phyloP scores from a whole-genome alignment of 352 stramenopile species.

The Pythium rhizo-oryzae region DNA sequence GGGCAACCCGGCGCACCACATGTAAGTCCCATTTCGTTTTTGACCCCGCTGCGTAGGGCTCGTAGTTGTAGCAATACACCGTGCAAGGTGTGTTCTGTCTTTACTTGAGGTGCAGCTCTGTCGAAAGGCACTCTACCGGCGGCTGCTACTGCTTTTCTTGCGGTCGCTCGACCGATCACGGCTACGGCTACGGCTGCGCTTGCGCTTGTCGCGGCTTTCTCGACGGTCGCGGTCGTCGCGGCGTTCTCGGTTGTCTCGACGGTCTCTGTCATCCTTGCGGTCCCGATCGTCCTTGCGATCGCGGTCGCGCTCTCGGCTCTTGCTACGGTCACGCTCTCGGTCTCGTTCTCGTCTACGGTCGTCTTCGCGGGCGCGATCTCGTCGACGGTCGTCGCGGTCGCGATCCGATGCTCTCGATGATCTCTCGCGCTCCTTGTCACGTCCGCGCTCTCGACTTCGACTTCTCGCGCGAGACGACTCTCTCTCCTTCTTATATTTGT shows the following conservation, averaged over 20 bases:
- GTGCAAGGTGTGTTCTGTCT: background rate
- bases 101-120: background rate
- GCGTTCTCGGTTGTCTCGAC: slow-evolving; percentile 8
- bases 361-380: slow-evolving; percentile 22
- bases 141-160: slow-evolving; percentile 21
- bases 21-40: slow-evolving; percentile 1
- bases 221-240: slow-evolving; percentile 11
- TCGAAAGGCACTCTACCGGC: background rate
- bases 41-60: background rate
- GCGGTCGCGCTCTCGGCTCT: slow-evolving; percentile 12
- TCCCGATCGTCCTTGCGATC: slow-evolving; percentile 26
- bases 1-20: slow-evolving; percentile 9
- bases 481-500: background rate
- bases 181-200: slow-evolving; percentile 35
- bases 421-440: slow-evolving; percentile 23
- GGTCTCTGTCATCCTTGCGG: slow-evolving; percentile 27
- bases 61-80: slow-evolving; percentile 1
- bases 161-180: slow-evolving; percentile 34
- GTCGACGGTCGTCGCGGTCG: slow-evolving; percentile 7
- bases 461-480: slow-evolving; percentile 16
- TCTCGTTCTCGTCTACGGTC: slow-evolving; percentile 19
- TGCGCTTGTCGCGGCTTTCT: too few species aligned
- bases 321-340: slow-evolving; percentile 14
- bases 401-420: slow-evolving; percentile 1
- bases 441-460: slow-evolving; percentile 19